Base-by-base conservation (phyloP, 768 basidiomycete species). In the Pholiota molesta region DNA sequence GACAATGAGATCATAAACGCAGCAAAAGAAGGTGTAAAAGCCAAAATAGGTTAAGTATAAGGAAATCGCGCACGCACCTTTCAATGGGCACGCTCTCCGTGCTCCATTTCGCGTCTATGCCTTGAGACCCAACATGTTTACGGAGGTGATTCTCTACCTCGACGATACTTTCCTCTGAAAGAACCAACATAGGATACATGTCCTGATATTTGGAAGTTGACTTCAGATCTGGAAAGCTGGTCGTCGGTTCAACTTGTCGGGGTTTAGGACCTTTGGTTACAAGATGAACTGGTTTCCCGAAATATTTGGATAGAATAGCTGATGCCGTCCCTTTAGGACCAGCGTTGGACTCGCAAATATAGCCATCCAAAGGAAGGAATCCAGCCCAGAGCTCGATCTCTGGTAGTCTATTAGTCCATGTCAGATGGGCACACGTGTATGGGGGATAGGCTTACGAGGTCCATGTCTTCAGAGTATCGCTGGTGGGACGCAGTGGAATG, bases 151-250 rank as follows among this genome's bases (percentile, higher is more conserved):
- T 73, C 65, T 86, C 80, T 35, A 92, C 71, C 37, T 79, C 79
- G 29, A 59, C 69, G 65, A 88, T 78, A 67, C 86, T 88, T 74
- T 93, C 87, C 70, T 88, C 83, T 23, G 87, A 88, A 28, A 89
- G 75, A 6, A 93, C 68, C 35, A 91, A 73, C 53, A 94, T 67
- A 0, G 91, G 91, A 69, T 85, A 93, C 58, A 84, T 86, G 63
- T 92, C 91, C 72, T 92, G 88, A 70, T 82, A 91, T 61, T 81
- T 76, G 5, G 83, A 75, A 14, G 79, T 82, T 3, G 83, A 85
- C 29, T 82, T 74, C 55, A 91, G 74, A n/a, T 81, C 68, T 5
- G 90, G 89, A 66, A 86, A 88, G 21, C 78, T 73, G 6, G 58
- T 28, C 2, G 89, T 88, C 10, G 87, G 79, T 26, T 74, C 75